These are phyloP conservation scores for Boletus pseudopeckii DNA, from an alignment of 768 basidiomycete genomes.

Conservation along the genomic window DNA sequence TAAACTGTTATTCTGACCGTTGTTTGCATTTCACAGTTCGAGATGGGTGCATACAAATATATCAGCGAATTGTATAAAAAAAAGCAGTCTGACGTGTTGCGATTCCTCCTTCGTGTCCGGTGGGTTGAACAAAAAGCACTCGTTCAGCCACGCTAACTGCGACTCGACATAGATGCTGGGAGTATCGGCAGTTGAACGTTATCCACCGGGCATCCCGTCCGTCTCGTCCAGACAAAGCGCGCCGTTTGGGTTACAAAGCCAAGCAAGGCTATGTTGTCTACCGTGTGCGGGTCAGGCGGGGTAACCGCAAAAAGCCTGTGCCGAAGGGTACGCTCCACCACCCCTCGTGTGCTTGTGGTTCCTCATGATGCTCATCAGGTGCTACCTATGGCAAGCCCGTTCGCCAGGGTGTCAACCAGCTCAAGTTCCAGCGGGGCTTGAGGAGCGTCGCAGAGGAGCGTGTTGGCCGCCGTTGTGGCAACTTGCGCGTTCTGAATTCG, in stretches of 20 bases:
- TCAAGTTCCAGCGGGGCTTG: slow-evolving; percentile 95
- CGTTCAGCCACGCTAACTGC: slow-evolving; percentile 3
- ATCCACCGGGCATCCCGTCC: slow-evolving; percentile 98
- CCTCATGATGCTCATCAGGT: slow-evolving; percentile 43
- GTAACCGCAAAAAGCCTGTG: slow-evolving; percentile 98
- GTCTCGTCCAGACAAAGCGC: slow-evolving; percentile 98
- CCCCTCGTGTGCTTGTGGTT: not conserved
- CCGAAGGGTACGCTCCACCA: slow-evolving; percentile 74
- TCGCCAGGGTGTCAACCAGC: slow-evolving; percentile 98
- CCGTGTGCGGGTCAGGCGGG: slow-evolving; percentile 93
- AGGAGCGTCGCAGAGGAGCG: slow-evolving; percentile 96
- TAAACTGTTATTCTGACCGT: slow-evolving; percentile 9
- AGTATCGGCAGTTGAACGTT: slow-evolving; percentile 96
- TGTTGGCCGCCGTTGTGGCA: slow-evolving; percentile 93
- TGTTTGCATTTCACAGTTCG: slow-evolving; percentile 35
- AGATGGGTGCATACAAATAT: slow-evolving; percentile 95
- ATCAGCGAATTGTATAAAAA: slow-evolving; percentile 98
- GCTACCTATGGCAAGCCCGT: slow-evolving; percentile 99
- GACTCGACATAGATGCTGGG: slow-evolving; percentile 74
- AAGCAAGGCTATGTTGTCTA: slow-evolving; percentile 99
- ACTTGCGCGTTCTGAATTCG: slow-evolving; percentile 94
- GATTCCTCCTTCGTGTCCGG: slow-evolving; percentile 97
- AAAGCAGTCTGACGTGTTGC: slow-evolving; percentile 95
- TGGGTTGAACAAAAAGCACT: slow-evolving; percentile 35
- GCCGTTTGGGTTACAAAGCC: slow-evolving; percentile 98